phyloP scores from a whole-genome alignment of 495 filamentous ascomycete species.

The Pyrenopolyporus hunteri region DNA sequence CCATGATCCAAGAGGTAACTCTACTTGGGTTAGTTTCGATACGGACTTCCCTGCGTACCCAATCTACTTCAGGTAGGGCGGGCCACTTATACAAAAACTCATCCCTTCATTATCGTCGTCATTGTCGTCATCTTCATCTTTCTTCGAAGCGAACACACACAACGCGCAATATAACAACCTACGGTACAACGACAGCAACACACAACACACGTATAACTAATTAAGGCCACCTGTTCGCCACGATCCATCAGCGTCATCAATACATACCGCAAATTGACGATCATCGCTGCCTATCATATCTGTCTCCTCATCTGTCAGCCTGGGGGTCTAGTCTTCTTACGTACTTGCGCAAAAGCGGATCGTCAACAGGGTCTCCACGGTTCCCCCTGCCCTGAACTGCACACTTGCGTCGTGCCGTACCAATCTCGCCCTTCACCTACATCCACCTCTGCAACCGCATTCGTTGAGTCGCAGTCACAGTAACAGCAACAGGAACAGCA shows the following conservation, averaged over 20 bases:
- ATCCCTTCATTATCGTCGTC: conserved; percentile 2
- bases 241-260: conserved; percentile 19
- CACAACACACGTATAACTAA: background rate
- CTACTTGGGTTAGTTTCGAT: conserved; percentile 1
- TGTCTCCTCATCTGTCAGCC: conserved; percentile 13
- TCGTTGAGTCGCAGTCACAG: conserved; percentile 16
- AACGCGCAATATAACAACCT: background rate
- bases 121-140: background rate
- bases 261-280: conserved; percentile 18
- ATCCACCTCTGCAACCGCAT: conserved; percentile 12
- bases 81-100: background rate
- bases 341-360: conserved; percentile 23
- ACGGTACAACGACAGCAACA: background rate
- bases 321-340: conserved; percentile 18
- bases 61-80: background rate
- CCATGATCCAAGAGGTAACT: conserved; percentile 4
- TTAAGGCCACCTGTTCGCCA: conserved; percentile 19
- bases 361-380: conserved; percentile 20
- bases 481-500: conserved; percentile 5
- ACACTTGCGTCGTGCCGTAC: conserved; percentile 26
- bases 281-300: conserved; percentile 27
- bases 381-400: conserved; percentile 13
- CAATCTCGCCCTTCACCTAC: conserved; percentile 16
- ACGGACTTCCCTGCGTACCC: background rate
- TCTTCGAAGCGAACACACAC: background rate